A percentile compares a stretch with the other conserved stretches of the same genome.
Evolutionary conservation across 225 moss, liverwort and hornwort species (phyloP).

Genomic region (Rhytidiadelphus loreus): DNA sequence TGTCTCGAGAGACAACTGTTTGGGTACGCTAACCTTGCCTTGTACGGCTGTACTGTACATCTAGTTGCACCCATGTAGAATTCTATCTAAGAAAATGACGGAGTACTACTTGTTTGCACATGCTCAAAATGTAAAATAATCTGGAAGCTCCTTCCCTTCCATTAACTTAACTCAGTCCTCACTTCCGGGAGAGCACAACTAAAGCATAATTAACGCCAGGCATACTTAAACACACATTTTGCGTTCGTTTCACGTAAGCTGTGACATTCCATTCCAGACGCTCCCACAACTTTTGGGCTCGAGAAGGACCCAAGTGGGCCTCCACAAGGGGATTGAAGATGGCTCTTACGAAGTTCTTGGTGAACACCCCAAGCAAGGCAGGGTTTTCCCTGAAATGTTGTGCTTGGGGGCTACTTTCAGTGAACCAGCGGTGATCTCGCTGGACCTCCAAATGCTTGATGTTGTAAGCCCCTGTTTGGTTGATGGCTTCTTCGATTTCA

Average conservation of each 20-base stretch:
- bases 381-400: constrained; percentile 4
- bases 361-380: not conserved
- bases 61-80: not conserved
- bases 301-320: constrained; percentile 5
- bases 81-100: too few relatives aligned
- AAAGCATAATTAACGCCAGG: constrained; percentile 4
- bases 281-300: constrained; percentile 6
- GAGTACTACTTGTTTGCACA: too few relatives aligned
- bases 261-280: constrained; percentile 1
- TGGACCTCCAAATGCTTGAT: constrained; percentile 5
- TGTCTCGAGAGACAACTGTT: not conserved
- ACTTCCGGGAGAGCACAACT: not conserved
- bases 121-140: not conserved
- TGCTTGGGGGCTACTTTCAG: not conserved
- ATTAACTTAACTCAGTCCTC: not conserved
- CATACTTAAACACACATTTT: not conserved
- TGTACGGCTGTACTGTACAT: too few relatives aligned
- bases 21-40: not conserved
- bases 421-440: not conserved
- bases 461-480: not conserved
- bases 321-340: constrained; percentile 18
- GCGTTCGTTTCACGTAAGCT: not conserved
- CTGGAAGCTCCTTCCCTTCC: too few relatives aligned
- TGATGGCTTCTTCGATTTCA: constrained; percentile 26
- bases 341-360: constrained; percentile 7